Evolutionary conservation across 1,284 basidiomycete genomes (phyloP).

Genomic region (Afroboletus lepidellus): DNA sequence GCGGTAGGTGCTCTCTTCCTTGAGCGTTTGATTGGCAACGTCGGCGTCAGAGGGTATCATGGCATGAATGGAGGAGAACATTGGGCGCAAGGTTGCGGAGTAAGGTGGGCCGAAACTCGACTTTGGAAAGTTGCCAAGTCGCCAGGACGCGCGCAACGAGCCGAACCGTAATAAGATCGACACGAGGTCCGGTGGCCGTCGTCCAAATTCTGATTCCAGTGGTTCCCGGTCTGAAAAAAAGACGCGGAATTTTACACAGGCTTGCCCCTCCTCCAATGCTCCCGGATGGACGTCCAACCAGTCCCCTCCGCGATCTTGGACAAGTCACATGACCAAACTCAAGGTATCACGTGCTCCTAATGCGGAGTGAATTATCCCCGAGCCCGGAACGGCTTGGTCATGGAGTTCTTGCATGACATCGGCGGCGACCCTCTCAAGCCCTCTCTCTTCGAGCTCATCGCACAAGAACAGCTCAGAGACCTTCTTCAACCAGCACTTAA

Average conservation of each 20-base stretch:
- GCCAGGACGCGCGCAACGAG: conserved; percentile 4
- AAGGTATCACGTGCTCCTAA: conserved; percentile 23
- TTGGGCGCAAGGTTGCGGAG: conserved; percentile 9
- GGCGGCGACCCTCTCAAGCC: conserved; percentile 77
- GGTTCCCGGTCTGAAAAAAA: background rate
- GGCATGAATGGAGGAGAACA: conserved; percentile 58
- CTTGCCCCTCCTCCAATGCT: no score
- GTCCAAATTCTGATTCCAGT: background rate
- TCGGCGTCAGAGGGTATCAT: conserved; percentile 68
- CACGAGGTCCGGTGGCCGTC: background rate
- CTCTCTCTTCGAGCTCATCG: conserved; percentile 92
- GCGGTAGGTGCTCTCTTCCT: conserved; percentile 65
- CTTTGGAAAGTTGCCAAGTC: background rate
- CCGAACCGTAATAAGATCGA: background rate
- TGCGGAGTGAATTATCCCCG: background rate
- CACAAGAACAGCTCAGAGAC: conserved; percentile 92
- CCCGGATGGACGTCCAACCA: no score
- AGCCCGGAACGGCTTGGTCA: conserved; percentile 28
- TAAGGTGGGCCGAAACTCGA: conserved; percentile 6
- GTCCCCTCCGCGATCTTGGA: no score
- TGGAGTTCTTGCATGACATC: conserved; percentile 81
- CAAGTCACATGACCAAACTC: conserved; percentile 30
- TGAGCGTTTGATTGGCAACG: conserved; percentile 64
- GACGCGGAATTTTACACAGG: no score
- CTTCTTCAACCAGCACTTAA: conserved; percentile 93